Conservation (phyloP, 805 yeast species). For the Candida andamanensis region DNA sequence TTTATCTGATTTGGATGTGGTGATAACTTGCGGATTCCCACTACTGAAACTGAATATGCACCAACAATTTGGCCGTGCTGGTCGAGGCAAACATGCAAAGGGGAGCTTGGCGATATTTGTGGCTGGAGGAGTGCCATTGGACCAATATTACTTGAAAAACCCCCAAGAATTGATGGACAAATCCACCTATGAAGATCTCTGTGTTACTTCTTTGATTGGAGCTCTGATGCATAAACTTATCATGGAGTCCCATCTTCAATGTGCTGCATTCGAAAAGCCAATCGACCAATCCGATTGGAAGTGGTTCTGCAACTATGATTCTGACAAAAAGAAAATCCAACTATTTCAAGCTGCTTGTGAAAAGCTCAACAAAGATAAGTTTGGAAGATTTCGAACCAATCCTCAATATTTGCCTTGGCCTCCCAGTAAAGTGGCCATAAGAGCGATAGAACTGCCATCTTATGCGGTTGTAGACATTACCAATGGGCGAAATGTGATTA, state of each 20-base stretch:
- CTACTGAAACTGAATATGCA: slow-evolving; percentile 78
- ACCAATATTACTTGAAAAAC: slow-evolving; percentile 74
- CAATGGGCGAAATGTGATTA: slow-evolving; percentile 64
- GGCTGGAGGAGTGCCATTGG: slow-evolving; percentile 79
- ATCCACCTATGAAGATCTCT: slow-evolving; percentile 33
- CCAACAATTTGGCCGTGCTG: slow-evolving; percentile 97
- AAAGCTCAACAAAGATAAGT: slow-evolving; percentile 28
- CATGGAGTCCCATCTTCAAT: slow-evolving; percentile 80
- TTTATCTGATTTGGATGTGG: slow-evolving; percentile 89
- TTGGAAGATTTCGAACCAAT: slow-evolving; percentile 26
- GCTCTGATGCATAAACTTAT: slow-evolving; percentile 37
- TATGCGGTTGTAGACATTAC: slow-evolving; percentile 91
- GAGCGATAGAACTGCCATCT: slow-evolving; percentile 77
- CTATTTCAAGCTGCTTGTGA: slow-evolving; percentile 28
- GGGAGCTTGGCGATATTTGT: slow-evolving; percentile 85
- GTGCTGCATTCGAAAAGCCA: slow-evolving; percentile 89
- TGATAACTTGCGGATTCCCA: slow-evolving; percentile 90
- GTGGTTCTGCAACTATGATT: slow-evolving; percentile 41
- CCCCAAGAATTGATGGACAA: slow-evolving; percentile 52
- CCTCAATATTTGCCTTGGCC: slow-evolving; percentile 77
- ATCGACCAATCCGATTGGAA: slow-evolving; percentile 47
- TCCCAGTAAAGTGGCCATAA: slow-evolving; percentile 61
- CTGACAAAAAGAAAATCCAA: slow-evolving; percentile 8
- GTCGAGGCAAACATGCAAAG: slow-evolving; percentile 61
- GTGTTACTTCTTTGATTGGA: slow-evolving; percentile 33